Evolutionary conservation across 768 basidiomycete genomes (phyloP), one percentile per base, ranked within the genome.

Genomic region (Jaapia argillacea): DNA sequence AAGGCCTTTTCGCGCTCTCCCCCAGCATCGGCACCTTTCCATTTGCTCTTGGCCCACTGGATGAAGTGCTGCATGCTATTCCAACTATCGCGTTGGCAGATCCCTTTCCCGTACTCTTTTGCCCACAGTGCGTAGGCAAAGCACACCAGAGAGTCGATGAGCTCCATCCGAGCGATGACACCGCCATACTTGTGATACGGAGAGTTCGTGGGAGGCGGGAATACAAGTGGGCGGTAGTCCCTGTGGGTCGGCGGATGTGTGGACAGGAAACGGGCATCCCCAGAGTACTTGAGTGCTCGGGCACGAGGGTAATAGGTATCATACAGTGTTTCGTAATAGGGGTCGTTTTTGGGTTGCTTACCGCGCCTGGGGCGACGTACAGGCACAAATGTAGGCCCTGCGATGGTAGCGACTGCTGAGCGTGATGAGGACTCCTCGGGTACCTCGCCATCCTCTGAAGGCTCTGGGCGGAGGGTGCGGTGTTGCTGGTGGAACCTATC

Each of bases 41-140:
- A 85, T 54, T 85, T 82, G 54, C 66, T 66, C 61, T 79, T 84
- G 52, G 80, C 84, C 77, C 80, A 82, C 18, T 61, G 61, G n/a
- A 87, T 64, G 50, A 82, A 85, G 2, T 72, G 76, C 48, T 77
- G 71, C 51, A 81, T 79, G 7, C 80, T 84, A 10, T 63, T 56
- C 85, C 85, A 87, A 14, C 77, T 77, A 41, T 74, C 72, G 35
- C 64, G 67, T 54, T 68, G 69, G 58, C 83, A 85, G 5, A 61
- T 53, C 45, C 70, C 69, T 45, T 69, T 67, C 50, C 66, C 59
- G 53, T 78, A 76, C 48, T 87, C 85, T 54, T 73, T 79, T 60
- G 75, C 78, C 88, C 87, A 92, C 51, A 86, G 70, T 4, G 84
- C 74, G 56, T 87, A 92, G 3, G 83, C 77, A 63, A 90, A 91